Evolutionary conservation across 768 basidiomycete genomes (phyloP), one percentile per base, ranked within the genome.

Genomic region (Suillus fuscotomentosus): DNA sequence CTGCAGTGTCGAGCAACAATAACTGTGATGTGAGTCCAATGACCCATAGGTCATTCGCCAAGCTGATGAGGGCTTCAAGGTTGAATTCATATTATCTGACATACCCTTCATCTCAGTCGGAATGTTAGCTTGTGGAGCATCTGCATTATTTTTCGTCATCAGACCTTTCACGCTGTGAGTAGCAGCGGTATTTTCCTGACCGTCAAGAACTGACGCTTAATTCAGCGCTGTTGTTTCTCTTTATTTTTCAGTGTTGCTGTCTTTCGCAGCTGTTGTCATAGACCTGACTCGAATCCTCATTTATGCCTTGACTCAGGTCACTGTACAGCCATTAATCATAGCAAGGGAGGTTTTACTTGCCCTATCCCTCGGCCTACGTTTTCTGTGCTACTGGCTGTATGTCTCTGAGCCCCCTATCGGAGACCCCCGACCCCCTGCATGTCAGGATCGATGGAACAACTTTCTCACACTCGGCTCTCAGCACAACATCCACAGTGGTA

Each of bases 81-180:
- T 89, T 48, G 83, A 85, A 64, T 75, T 79, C 67, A 71, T 90
- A 48, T 78, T 91, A 53, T 77, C 84, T 20, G 88, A 89, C 66
- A 85, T 91, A 61, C 90, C 90, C 24, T 79, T 89, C 66, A 84
- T 89, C 70, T 84, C 82, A 67, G 82, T 86, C 48, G 90, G 89
- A 41, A 77, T 90, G n/a, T 76, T 89, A 71, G 82, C 82, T 27
- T 84, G 91, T 61, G 88, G 84, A 15, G 77, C 86, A 48, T 84
- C 87, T 60, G 80, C 81, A 14, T 85, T 89, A 70, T 78, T 88
- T 70, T 71, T 88, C 47, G 69, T 82, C 27, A 76, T 85, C 73
- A 84, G 80, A 66, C 84, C 84, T 60, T 72, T 84, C 42, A 80
- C 80, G 63, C 64, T 82, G 88, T 89, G 68, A 60, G 87, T 76